phyloP scores from a whole-genome alignment of 2,329 filamentous ascomycete genomes.

The Zopfia rhizophila region DNA sequence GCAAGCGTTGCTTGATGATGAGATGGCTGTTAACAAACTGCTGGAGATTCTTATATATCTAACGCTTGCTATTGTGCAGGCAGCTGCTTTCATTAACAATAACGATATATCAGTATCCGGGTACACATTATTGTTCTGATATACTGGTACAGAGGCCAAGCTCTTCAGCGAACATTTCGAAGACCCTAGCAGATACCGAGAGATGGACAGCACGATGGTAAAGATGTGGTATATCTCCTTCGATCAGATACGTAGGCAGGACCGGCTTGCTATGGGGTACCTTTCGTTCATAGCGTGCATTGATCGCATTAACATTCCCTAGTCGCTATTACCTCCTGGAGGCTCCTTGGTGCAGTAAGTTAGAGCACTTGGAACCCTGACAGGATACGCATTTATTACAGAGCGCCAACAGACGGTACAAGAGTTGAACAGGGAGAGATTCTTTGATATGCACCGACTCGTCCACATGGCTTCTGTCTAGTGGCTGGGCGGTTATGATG shows the following conservation, averaged over 20 bases:
- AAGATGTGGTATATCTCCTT: slow-evolving; percentile 54
- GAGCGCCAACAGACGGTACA: slow-evolving; percentile 17
- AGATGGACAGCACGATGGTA: slow-evolving; percentile 45
- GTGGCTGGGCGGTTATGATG: slow-evolving; percentile 35
- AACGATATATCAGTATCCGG: slow-evolving; percentile 28
- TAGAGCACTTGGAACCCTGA: slow-evolving; percentile 46
- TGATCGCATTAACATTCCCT: slow-evolving; percentile 43
- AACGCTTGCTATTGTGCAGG: slow-evolving; percentile 19
- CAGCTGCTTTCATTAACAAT: slow-evolving; percentile 42
- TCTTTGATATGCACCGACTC: slow-evolving; percentile 39
- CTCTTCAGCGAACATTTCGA: slow-evolving; percentile 46
- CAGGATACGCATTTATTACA: slow-evolving; percentile 45
- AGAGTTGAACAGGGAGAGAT: slow-evolving; percentile 13
- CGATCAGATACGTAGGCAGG: slow-evolving; percentile 40
- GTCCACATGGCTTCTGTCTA: slow-evolving; percentile 42
- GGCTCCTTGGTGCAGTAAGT: slow-evolving; percentile 27
- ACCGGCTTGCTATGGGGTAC: slow-evolving; percentile 48
- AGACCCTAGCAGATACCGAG: slow-evolving; percentile 41
- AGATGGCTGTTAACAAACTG: slow-evolving; percentile 29
- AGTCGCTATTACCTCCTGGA: slow-evolving; percentile 41
- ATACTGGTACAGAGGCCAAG: slow-evolving; percentile 35
- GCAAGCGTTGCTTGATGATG: slow-evolving; percentile 19
- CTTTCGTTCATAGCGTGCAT: slow-evolving; percentile 51
- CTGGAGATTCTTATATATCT: slow-evolving; percentile 38
- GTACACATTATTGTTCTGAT: slow-evolving; percentile 29